Base-by-base conservation (phyloP, 2,329 filamentous ascomycete genomes). In the Sporothrix brasiliensis region DNA sequence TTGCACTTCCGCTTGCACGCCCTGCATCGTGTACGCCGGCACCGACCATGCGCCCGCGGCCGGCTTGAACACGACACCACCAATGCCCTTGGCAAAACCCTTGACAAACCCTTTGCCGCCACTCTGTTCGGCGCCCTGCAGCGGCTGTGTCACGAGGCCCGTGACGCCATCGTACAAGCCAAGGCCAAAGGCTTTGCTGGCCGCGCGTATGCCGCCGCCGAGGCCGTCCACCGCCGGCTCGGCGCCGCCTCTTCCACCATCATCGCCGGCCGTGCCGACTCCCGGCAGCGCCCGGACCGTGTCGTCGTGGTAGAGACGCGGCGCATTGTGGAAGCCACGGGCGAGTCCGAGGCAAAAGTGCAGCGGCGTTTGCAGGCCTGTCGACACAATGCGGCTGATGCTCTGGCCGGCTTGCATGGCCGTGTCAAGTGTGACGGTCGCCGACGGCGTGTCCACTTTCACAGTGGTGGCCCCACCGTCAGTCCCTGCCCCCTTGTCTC, bases 261-360 rank as follows among this genome's bases (percentile, higher is more conserved):
- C 54, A 14, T 58, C 52, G 2, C 54, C 4, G 3, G 75, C 92
- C 92, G 71, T 93, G 91, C 0, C 24, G 1, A 19, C n/a, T 4
- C 27, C 14, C 24, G 24, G 21, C 5, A 39, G 56, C 4, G 13
- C 50, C 10, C 92, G 86, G 0, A 97, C 89, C 0, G 89, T 94
- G 1, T 92, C 88, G 75, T 97, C 93, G 54, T 93, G 91, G 77
- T 97, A 97, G 0, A 97, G 82, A 74, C 88, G 90, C 0, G 94
- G 93, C 6, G 92, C 90, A 75, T 97, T 97, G 77, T 94, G 91
- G 77, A 97, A 96, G 0, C 94, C 94, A 78, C 91, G 91, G 0
- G 93, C 91, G 50, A 97, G 80, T 0, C 91, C 91, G 54, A 97
- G 81, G 53, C 92, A 92, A 73, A 97, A 91, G 77, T 97, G 92